A percentile compares a stretch with the other conserved stretches of the same genome.
phyloP scores from a whole-genome alignment of 768 basidiomycete species.

The Solioccasus polychromus region DNA sequence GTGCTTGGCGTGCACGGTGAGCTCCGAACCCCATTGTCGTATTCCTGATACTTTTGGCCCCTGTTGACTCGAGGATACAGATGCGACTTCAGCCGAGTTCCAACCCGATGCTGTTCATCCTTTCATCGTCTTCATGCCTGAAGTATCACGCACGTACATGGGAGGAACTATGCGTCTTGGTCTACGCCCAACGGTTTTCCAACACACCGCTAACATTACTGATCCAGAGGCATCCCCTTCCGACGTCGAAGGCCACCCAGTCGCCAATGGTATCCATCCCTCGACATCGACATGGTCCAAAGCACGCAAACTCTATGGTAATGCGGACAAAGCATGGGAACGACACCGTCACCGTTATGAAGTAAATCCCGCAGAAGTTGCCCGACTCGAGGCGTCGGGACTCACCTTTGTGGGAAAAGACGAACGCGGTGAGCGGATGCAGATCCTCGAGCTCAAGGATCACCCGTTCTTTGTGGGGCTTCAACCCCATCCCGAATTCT shows the following conservation, averaged over 20 bases:
- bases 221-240: slow-evolving; percentile 14
- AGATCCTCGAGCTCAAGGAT: slow-evolving; percentile 85
- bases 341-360: slow-evolving; percentile 95
- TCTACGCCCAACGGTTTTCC: slow-evolving; percentile 92
- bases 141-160: slow-evolving; percentile 96
- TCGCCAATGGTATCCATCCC: slow-evolving; percentile 8
- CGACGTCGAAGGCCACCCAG: background rate
- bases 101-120: slow-evolving; percentile 57
- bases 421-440: slow-evolving; percentile 96
- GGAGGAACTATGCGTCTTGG: slow-evolving; percentile 99
- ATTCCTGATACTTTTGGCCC: background rate
- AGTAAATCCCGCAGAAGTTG: slow-evolving; percentile 87
- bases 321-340: slow-evolving; percentile 85
- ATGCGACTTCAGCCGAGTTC: slow-evolving; percentile 87
- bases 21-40: slow-evolving; percentile 13
- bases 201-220: slow-evolving; percentile 34
- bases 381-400: slow-evolving; percentile 66
- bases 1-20: slow-evolving; percentile 69
- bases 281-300: slow-evolving; percentile 68
- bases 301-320: slow-evolving; percentile 79
- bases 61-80: slow-evolving; percentile 36
- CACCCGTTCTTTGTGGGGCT: slow-evolving; percentile 94
- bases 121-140: slow-evolving; percentile 96
- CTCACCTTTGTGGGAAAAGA: slow-evolving; percentile 85
- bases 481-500: slow-evolving; percentile 98